Percentiles rank a stretch among this genome's conserved stretches.
Evolutionary conservation across 2,329 filamentous ascomycete species (phyloP).

Genomic region (Trichoderma arundinaceum): DNA sequence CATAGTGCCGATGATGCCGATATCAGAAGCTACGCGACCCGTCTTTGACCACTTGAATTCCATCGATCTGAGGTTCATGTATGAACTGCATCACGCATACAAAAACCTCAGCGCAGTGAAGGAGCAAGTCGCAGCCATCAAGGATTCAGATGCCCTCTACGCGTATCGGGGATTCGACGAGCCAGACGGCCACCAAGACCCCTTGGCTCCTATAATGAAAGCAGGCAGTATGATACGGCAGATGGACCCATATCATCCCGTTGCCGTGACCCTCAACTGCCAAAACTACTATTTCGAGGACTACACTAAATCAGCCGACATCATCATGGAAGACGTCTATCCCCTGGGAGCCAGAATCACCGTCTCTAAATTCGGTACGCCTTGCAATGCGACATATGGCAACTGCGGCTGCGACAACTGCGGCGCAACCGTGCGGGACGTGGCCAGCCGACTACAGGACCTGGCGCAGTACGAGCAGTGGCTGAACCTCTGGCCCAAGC

Average conservation of each 20-base stretch:
- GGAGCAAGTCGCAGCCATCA: conserved; percentile 49
- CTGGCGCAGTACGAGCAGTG: conserved; percentile 47
- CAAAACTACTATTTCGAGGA: conserved; percentile 63
- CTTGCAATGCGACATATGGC: conserved; percentile 64
- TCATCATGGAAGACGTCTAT: conserved; percentile 66
- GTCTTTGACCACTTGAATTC: conserved; percentile 50
- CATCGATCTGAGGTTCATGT: conserved; percentile 51
- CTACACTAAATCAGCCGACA: conserved; percentile 61
- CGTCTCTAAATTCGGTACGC: conserved; percentile 61
- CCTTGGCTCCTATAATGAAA: conserved; percentile 53
- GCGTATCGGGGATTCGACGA: conserved; percentile 56
- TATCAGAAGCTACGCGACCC: conserved; percentile 41
- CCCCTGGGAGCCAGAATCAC: conserved; percentile 63
- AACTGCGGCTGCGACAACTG: conserved; percentile 70
- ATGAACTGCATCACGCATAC: conserved; percentile 52
- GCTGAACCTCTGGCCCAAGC: conserved; percentile 51
- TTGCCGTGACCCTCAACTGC: conserved; percentile 65
- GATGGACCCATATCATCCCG: conserved; percentile 66
- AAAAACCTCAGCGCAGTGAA: conserved; percentile 50
- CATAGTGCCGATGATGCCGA: conserved; percentile 52
- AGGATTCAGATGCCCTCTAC: conserved; percentile 49
- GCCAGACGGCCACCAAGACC: conserved; percentile 61
- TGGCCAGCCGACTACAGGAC: conserved; percentile 50
- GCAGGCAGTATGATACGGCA: conserved; percentile 53
- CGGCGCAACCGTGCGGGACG: conserved; percentile 57